phyloP scores from a whole-genome alignment of 306 rosid genomes.

The Elaeagnus macrophylla region DNA sequence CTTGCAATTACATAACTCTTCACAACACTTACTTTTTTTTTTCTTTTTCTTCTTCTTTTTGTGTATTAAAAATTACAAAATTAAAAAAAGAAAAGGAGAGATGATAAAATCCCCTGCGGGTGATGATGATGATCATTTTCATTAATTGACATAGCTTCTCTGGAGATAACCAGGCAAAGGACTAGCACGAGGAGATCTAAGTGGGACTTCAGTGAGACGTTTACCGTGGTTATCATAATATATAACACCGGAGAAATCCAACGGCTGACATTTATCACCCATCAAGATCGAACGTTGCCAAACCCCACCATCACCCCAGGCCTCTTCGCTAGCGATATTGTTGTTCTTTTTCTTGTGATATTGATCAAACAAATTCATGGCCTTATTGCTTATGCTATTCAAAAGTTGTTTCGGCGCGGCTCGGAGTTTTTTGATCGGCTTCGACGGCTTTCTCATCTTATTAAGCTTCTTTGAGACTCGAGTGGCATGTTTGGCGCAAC shows the following conservation, averaged over 20 bases:
- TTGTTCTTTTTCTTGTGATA: conserved; percentile 25
- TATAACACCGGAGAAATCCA: conserved; percentile 70
- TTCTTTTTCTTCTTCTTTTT: too few relatives aligned
- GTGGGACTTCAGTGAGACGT: conserved; percentile 41
- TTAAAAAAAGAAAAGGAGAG: too few relatives aligned
- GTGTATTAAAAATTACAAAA: too few relatives aligned
- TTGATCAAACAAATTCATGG: conserved; percentile 27
- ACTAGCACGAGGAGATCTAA: conserved; percentile 77
- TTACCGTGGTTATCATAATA: conserved; percentile 56
- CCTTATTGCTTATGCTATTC: conserved; percentile 52
- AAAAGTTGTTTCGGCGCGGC: conserved; percentile 53
- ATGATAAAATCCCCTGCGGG: too few relatives aligned
- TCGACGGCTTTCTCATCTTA: background rate
- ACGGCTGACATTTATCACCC: conserved; percentile 89
- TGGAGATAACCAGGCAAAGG: conserved; percentile 70
- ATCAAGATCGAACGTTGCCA: conserved; percentile 82
- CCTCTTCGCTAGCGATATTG: background rate
- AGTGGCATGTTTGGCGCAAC: conserved; percentile 27
- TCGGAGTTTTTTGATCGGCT: conserved; percentile 7
- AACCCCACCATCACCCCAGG: conserved; percentile 76
- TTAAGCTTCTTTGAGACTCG: conserved; percentile 26
- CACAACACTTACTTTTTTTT: too few relatives aligned
- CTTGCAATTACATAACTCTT: too few relatives aligned
- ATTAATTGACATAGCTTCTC: background rate
- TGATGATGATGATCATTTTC: too few relatives aligned